Evolutionary conservation across 495 filamentous ascomycete species (phyloP).

Genomic region (Penicillium alfredii): DNA sequence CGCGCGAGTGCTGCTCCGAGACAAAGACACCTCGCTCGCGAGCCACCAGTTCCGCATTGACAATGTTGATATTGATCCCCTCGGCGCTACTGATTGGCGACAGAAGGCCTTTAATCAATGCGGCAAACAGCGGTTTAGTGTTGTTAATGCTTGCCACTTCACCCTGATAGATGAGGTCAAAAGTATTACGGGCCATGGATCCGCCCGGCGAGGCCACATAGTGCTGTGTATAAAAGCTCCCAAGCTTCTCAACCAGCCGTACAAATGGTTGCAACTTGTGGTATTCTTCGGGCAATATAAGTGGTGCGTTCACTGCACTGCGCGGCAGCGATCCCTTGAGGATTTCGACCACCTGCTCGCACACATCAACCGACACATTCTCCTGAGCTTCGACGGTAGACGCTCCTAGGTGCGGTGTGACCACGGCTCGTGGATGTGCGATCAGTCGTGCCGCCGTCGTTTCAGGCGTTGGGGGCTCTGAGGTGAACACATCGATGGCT

Average conservation of each 20-base stretch:
- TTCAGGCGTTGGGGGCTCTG: conserved; percentile 52
- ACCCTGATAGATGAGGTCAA: conserved; percentile 65
- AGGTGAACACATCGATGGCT: conserved; percentile 69
- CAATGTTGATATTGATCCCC: conserved; percentile 64
- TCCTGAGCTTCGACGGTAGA: conserved; percentile 73
- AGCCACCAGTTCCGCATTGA: conserved; percentile 64
- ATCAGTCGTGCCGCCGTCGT: conserved; percentile 50
- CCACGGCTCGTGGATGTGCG: conserved; percentile 57
- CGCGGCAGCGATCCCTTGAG: conserved; percentile 60
- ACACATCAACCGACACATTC: conserved; percentile 68
- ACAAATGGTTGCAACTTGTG: conserved; percentile 65
- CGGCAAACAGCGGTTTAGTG: conserved; percentile 64
- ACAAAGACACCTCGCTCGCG: conserved; percentile 63
- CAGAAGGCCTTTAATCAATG: conserved; percentile 62
- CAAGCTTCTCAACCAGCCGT: conserved; percentile 61
- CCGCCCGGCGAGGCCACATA: conserved; percentile 36
- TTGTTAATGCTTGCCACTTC: conserved; percentile 55
- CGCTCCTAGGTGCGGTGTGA: conserved; percentile 67
- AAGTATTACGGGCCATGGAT: conserved; percentile 45
- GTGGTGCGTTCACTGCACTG: conserved; percentile 64
- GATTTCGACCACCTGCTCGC: conserved; percentile 64
- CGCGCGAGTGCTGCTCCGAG: conserved; percentile 55
- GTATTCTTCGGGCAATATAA: conserved; percentile 69
- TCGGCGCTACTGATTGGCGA: conserved; percentile 50
- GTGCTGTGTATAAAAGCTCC: conserved; percentile 63